Evolutionary conservation across 2,329 filamentous ascomycete species (phyloP), one percentile per base, ranked within the genome.

Genomic region (Aureobasidium mangrovei): DNA sequence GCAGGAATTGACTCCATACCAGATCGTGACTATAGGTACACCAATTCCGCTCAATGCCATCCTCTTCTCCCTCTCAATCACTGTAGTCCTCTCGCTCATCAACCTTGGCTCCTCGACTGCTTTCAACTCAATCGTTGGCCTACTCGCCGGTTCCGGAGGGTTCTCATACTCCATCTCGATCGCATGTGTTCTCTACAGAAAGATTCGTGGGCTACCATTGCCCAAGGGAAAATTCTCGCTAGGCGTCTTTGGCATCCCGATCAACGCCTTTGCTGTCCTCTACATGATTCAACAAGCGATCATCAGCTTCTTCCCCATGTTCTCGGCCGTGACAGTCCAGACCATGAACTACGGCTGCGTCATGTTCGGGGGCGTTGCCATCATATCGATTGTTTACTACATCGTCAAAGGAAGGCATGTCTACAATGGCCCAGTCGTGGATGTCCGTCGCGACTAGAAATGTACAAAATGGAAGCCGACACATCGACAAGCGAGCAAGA

Each of bases 91-190:
- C 12, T 63, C 65, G 10, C 57, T 71, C 4, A 63, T 70, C 43
- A 68, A 66, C 18, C 60, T 69, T 32, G 62, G 62, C 43, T 65
- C 64, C n/a, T 70, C 65, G 27, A 67, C 69, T 3, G 72, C 70
- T 27, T 65, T 77, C 45, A 68, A 70, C 56, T 70, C 70, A 32
- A 71, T 74, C 40, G 66, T 72, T 26, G 66, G 70, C 2, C 64
- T 74, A 3, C 65, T 63, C 4, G 63, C 67, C 4, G 68, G 63
- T 27, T 68, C 71, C 2, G 61, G 71, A 9, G 62, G 76, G 24
- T 64, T 63, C 8, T 68, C 74, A 4, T 72, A 72, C 56, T 67
- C 71, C 40, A 61, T 69, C 57, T 65, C 64, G 31, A 69, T 71
- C 41, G 62, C 61, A 35, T 69, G 65, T 52, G 39, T 72, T 1